Conservation (phyloP, 1,284 basidiomycete species). For the Phlebopus sp. region DNA sequence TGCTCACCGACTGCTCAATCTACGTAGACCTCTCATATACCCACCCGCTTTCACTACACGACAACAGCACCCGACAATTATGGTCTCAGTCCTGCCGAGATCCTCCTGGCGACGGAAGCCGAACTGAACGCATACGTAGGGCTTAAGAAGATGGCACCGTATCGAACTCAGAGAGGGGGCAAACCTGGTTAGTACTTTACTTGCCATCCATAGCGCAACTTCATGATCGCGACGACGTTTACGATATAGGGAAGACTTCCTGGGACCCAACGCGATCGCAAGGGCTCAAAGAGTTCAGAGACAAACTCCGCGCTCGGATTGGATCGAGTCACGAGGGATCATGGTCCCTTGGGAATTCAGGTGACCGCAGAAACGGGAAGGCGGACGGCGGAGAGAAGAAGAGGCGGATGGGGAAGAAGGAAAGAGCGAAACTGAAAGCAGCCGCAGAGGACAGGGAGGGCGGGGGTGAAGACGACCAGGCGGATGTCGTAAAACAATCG, state of each 20-base stretch:
- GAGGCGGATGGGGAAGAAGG: slow-evolving; percentile 76
- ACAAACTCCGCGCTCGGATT: slow-evolving; percentile 31
- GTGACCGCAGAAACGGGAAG: slow-evolving; percentile 11
- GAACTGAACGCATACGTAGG: slow-evolving; percentile 92
- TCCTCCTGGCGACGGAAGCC: slow-evolving; percentile 88
- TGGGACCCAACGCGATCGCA: slow-evolving; percentile 69
- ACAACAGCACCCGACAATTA: slow-evolving; percentile 67
- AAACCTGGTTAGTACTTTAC: background rate
- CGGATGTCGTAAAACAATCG: background rate
- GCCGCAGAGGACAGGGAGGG: slow-evolving; percentile 13
- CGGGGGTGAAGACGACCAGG: slow-evolving; percentile 1
- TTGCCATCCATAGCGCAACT: background rate
- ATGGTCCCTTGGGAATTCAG: slow-evolving; percentile 14
- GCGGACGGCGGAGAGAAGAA: slow-evolving; percentile 40
- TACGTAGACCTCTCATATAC: slow-evolving; percentile 78
- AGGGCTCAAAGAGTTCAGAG: slow-evolving; percentile 73
- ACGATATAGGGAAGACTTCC: slow-evolving; percentile 36
- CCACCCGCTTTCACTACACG: slow-evolving; percentile 93
- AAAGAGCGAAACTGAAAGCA: slow-evolving; percentile 54
- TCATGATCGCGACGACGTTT: slow-evolving; percentile 3
- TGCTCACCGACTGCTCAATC: background rate
- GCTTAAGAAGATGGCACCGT: slow-evolving; percentile 89
- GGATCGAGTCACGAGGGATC: slow-evolving; percentile 16
- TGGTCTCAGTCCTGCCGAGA: slow-evolving; percentile 82
- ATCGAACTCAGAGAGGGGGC: slow-evolving; percentile 47